phyloP scores from a whole-genome alignment of 73 alveolate species.

The Stentor roeselii region DNA sequence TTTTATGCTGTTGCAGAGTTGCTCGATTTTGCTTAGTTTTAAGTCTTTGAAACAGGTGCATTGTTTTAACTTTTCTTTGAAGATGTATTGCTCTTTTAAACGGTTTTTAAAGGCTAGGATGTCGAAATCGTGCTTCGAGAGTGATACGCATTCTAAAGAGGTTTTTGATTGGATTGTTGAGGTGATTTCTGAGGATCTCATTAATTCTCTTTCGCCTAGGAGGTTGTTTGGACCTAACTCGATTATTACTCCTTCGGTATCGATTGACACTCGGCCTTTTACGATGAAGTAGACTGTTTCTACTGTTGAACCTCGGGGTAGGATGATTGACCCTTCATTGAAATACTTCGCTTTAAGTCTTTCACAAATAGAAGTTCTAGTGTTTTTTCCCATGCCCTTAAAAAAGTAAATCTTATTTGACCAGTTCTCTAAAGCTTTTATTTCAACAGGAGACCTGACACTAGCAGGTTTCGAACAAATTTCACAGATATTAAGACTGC shows the following conservation, averaged over 20 bases:
- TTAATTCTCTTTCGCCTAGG: neutral
- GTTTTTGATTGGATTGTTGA: neutral
- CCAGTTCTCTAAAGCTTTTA: neutral
- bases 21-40: slow-evolving; percentile 1
- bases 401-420: neutral
- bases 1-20: neutral
- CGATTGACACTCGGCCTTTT: neutral
- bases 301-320: neutral
- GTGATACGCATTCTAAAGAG: neutral
- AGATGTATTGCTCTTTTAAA: neutral
- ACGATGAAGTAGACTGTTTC: neutral
- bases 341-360: slow-evolving; percentile 3
- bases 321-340: neutral
- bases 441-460: neutral
- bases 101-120: neutral
- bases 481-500: neutral
- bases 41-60: neutral
- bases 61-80: neutral
- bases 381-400: slow-evolving; percentile 14
- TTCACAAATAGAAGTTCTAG: neutral
- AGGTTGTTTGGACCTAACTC: neutral
- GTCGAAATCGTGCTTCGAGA: neutral
- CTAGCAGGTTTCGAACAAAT: neutral
- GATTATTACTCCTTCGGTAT: neutral
- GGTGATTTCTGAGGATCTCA: neutral